Conservation (phyloP, 2,329 filamentous ascomycete species). For the Aspergillus sp. region DNA sequence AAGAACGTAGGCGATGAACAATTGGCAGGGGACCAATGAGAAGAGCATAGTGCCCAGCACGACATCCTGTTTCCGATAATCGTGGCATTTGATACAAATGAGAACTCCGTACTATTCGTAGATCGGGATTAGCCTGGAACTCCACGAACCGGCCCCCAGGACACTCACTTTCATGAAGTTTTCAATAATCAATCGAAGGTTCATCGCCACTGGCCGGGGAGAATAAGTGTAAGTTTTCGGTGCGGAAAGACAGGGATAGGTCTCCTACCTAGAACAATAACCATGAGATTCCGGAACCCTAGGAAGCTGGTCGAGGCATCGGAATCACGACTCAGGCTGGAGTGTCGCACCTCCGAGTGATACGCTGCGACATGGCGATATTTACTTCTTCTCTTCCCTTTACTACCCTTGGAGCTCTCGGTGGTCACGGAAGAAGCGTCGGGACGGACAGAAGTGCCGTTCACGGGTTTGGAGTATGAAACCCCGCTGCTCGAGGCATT, state of each 20-base stretch:
- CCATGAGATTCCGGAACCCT: slow-evolving; percentile 94
- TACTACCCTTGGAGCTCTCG: slow-evolving; percentile 13
- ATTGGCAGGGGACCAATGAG: slow-evolving; percentile 82
- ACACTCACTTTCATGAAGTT: slow-evolving; percentile 81
- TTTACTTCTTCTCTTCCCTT: slow-evolving; percentile 54
- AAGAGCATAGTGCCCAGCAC: slow-evolving; percentile 75
- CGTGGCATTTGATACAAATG: slow-evolving; percentile 87
- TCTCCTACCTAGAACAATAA: slow-evolving; percentile 75
- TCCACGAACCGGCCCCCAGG: neutral
- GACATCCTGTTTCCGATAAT: slow-evolving; percentile 77
- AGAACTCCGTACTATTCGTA: slow-evolving; percentile 78
- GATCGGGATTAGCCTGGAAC: neutral
- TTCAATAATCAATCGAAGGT: slow-evolving; percentile 90
- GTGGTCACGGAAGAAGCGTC: slow-evolving; percentile 1
- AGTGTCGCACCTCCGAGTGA: slow-evolving; percentile 70
- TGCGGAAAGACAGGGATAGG: neutral
- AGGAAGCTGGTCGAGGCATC: slow-evolving; percentile 75
- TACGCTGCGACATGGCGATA: slow-evolving; percentile 92
- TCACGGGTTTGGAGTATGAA: slow-evolving; percentile 8
- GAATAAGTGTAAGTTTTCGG: slow-evolving; percentile 10
- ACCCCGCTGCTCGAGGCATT: neutral
- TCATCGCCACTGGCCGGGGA: slow-evolving; percentile 72
- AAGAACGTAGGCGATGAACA: slow-evolving; percentile 87
- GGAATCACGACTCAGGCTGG: slow-evolving; percentile 83
- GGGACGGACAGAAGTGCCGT: slow-evolving; percentile 10